Evolutionary conservation across 306 rosid genomes (phyloP).

Genomic region (Quercus robur): DNA sequence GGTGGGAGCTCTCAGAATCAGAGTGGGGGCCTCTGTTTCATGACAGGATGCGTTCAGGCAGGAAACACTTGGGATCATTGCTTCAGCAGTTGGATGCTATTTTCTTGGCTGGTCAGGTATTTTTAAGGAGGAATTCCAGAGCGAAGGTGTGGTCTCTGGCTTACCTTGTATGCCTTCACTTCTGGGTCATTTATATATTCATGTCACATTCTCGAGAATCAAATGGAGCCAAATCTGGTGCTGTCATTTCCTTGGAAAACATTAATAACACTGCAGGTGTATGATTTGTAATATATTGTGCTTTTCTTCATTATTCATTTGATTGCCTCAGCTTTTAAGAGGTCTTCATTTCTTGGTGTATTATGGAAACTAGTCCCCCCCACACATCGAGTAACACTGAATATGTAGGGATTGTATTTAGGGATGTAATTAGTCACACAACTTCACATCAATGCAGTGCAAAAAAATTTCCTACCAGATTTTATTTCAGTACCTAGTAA

Average conservation of each 20-base stretch:
- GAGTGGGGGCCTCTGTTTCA: slow-evolving; percentile 60
- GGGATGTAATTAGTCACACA: background rate
- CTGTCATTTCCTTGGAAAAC: slow-evolving; percentile 81
- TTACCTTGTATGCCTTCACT: slow-evolving; percentile 84
- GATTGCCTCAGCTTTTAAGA: slow-evolving; percentile 32
- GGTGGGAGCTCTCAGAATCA: slow-evolving; percentile 61
- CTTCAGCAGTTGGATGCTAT: slow-evolving; percentile 75
- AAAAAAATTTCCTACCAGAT: background rate
- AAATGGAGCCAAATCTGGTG: slow-evolving; percentile 67
- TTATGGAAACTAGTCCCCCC: background rate
- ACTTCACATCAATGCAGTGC: background rate
- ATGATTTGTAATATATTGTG: slow-evolving; percentile 15
- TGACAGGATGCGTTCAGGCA: slow-evolving; percentile 71
- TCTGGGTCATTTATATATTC: slow-evolving; percentile 88
- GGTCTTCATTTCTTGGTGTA: slow-evolving; percentile 27
- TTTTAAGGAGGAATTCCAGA: slow-evolving; percentile 65
- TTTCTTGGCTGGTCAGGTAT: slow-evolving; percentile 66
- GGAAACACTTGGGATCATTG: slow-evolving; percentile 70
- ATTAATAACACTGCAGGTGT: slow-evolving; percentile 63
- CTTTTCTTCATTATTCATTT: background rate
- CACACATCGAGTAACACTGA: background rate
- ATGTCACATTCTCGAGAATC: slow-evolving; percentile 64
- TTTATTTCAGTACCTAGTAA: background rate
- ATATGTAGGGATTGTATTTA: slow-evolving; percentile 14
- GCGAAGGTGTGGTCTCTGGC: slow-evolving; percentile 79